Evolutionary conservation across 257 asterid species (phyloP).

Genomic region (Prunella vulgaris): DNA sequence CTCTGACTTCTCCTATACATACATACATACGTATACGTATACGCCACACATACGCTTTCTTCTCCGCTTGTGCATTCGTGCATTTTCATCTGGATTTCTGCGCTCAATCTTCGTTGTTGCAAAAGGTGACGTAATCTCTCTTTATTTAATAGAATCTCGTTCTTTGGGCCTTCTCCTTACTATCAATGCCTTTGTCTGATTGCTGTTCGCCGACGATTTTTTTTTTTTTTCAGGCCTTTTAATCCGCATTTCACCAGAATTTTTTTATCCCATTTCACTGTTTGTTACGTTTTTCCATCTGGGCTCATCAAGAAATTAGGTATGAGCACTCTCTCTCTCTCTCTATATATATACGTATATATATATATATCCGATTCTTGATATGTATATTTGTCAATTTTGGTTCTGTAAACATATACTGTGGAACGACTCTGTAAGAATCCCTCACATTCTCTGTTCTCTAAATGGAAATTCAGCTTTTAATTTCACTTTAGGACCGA

Average conservation of each 20-base stretch:
- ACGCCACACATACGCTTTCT: background rate
- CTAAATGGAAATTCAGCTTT: background rate
- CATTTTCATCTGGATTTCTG: constrained; percentile 16
- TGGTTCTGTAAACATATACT: background rate
- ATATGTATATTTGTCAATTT: too few species aligned
- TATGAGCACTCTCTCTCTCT: background rate
- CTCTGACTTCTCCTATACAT: background rate
- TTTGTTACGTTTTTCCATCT: constrained; percentile 16
- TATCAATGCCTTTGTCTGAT: constrained; percentile 22
- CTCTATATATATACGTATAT: too few species aligned
- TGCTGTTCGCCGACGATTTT: constrained; percentile 6
- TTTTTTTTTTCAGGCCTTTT: constrained; percentile 17
- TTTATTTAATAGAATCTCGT: constrained; percentile 18
- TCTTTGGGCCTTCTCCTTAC: constrained; percentile 36
- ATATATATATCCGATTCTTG: too few species aligned
- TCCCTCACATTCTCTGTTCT: background rate
- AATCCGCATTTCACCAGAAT: constrained; percentile 20
- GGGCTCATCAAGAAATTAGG: constrained; percentile 21
- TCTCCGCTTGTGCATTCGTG: background rate
- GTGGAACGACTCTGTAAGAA: too few species aligned
- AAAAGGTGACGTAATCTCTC: constrained; percentile 37
- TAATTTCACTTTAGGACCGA: background rate
- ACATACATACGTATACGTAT: background rate
- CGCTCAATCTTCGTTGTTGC: constrained; percentile 1
- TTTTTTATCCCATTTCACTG: constrained; percentile 4